Percentiles rank a stretch among this genome's conserved stretches.
phyloP scores from a whole-genome alignment of 305 asterid species.

The Solanum hybrid region DNA sequence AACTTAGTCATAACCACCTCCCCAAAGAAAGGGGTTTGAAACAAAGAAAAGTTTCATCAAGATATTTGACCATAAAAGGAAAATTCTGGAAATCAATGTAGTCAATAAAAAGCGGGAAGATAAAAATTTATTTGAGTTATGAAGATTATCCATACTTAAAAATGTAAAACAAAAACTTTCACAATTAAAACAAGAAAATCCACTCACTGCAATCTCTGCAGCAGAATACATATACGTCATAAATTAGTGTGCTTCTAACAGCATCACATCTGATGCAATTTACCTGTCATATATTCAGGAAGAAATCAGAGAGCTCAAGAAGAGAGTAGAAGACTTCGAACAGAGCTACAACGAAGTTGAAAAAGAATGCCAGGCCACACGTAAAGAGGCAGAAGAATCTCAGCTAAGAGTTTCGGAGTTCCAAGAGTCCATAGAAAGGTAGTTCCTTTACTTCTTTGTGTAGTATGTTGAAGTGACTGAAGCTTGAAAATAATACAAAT shows the following conservation, averaged over 20 bases:
- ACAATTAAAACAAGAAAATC: background rate
- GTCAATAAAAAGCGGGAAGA: background rate
- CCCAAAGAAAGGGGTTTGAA: background rate
- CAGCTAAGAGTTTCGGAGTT: constrained; percentile 53
- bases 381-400: constrained; percentile 70
- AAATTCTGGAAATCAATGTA: background rate
- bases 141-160: background rate
- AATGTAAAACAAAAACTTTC: background rate
- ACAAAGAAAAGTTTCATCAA: background rate
- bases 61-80: background rate
- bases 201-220: background rate
- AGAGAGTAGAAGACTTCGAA: constrained; percentile 59
- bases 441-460: background rate
- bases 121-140: background rate
- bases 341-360: constrained; percentile 45
- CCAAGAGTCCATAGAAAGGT: constrained; percentile 87
- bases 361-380: constrained; percentile 50
- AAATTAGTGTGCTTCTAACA: background rate
- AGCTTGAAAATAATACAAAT: background rate
- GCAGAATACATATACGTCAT: background rate
- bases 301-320: constrained; percentile 51
- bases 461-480: background rate
- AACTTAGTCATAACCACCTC: background rate
- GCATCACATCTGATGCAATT: background rate
- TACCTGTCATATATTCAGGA: constrained; percentile 42